phyloP scores from a whole-genome alignment of 495 filamentous ascomycete species.

The Penicillium lagena region DNA sequence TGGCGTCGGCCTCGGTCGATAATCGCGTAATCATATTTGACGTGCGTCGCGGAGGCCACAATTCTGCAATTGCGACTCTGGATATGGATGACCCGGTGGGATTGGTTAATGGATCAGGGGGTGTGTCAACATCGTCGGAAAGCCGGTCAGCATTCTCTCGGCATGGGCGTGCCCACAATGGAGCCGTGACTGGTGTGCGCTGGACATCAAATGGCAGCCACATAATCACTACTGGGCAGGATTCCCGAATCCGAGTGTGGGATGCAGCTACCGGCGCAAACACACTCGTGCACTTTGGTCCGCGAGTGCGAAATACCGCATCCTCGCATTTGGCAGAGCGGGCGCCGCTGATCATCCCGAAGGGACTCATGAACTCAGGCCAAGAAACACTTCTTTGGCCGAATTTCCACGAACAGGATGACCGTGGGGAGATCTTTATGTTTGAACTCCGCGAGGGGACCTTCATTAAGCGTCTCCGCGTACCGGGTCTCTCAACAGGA shows the following conservation, averaged over 20 bases:
- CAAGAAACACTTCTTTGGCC: slow-evolving; percentile 67
- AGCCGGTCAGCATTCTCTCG: slow-evolving; percentile 41
- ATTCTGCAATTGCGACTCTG: slow-evolving; percentile 59
- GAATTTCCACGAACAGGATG: slow-evolving; percentile 59
- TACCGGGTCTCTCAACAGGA: slow-evolving; percentile 48
- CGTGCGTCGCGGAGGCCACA: slow-evolving; percentile 59
- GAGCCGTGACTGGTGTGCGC: slow-evolving; percentile 71
- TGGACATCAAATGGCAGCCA: slow-evolving; percentile 75
- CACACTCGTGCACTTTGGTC: slow-evolving; percentile 76
- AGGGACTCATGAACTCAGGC: slow-evolving; percentile 37
- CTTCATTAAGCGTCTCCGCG: slow-evolving; percentile 61
- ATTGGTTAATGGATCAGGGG: slow-evolving; percentile 17
- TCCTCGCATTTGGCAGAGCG: slow-evolving; percentile 53
- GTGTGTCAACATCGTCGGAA: slow-evolving; percentile 18
- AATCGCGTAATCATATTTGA: slow-evolving; percentile 81
- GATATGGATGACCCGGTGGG: slow-evolving; percentile 79
- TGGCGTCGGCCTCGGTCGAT: slow-evolving; percentile 73
- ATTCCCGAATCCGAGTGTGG: slow-evolving; percentile 80
- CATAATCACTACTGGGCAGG: slow-evolving; percentile 73
- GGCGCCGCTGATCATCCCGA: slow-evolving; percentile 55
- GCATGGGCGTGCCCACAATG: slow-evolving; percentile 59
- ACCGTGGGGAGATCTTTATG: slow-evolving; percentile 56
- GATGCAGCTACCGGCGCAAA: slow-evolving; percentile 72
- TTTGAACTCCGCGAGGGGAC: slow-evolving; percentile 69
- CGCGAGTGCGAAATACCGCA: slow-evolving; percentile 59